Evolutionary conservation across 2,329 filamentous ascomycete genomes (phyloP), one percentile per base, ranked within the genome.

Genomic region (Fusarium newnesense): DNA sequence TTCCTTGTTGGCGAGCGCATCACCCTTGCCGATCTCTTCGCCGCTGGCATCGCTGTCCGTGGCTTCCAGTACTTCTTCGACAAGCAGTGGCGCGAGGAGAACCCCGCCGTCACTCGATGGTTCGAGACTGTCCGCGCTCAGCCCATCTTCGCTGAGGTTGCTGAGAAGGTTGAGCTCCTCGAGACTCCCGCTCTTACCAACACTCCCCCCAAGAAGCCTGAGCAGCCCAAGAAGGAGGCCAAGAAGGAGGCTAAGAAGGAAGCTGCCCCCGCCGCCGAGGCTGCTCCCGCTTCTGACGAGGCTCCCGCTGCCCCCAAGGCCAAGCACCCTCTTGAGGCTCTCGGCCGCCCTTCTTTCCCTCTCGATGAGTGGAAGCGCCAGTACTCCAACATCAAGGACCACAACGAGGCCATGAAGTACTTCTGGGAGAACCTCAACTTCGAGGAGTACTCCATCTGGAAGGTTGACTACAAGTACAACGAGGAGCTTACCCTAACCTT

Each of bases 331-430:
- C 60, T 97, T 75, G 96, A 97, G 84, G 84, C 90, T 77, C 93
- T 98, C 63, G 91, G 92, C 80, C 93, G 92, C 83, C 87, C 96
- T 71, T 91, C 92, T 66, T 90, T 97, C 81, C 88, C 93, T 78
- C 90, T 99, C 65, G 96, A 99, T 82, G 96, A 99, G 87, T 97
- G 93, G 94, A 99, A 99, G 93, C 95, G 96, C 82, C 92, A 94
- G 85, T 99, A 97, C 91, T 99, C 96, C 81, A 99, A 99, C 91
- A 90, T 93, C 83, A 94, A 98, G 75, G 95, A 94, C 78, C 87
- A 91, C 75, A 47, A 74, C 21, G 92, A 88, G 75, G 94, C 96
- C 79, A 88, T 98, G 80, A 95, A 96, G 84, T 98, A 93, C 93
- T 98, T 99, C 92, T 99, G 96, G 96, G 92, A 98, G 87, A 94